Percentiles rank a stretch among this genome's conserved stretches.
Evolutionary conservation across 495 filamentous ascomycete genomes (phyloP).

Genomic region (Poronia punctata): DNA sequence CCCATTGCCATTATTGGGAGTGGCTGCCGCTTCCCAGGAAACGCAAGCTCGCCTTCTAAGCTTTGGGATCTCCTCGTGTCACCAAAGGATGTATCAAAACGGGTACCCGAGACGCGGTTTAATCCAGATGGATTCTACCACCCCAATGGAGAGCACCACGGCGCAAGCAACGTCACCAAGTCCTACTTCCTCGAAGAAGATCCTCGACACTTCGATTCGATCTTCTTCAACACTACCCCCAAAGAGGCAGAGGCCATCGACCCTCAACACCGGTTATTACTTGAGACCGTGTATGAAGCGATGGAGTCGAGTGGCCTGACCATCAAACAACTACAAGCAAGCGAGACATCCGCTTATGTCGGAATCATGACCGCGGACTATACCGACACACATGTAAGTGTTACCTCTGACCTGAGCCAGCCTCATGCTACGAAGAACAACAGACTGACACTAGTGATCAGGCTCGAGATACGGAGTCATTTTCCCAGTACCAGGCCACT

Average conservation of each 20-base stretch:
- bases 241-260: conserved; percentile 26
- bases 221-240: conserved; percentile 31
- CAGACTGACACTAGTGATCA: too few relatives aligned
- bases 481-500: conserved; percentile 36
- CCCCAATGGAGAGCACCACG: background rate
- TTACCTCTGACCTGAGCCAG: too few relatives aligned
- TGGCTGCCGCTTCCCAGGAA: conserved; percentile 42
- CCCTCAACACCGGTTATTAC: conserved; percentile 30
- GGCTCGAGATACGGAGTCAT: conserved; percentile 34
- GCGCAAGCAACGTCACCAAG: conserved; percentile 20
- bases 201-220: conserved; percentile 27
- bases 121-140: background rate
- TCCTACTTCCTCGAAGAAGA: conserved; percentile 40
- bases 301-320: conserved; percentile 42
- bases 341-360: conserved; percentile 43
- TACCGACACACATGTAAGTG: conserved; percentile 14
- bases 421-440: conserved; percentile 25
- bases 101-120: background rate
- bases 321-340: conserved; percentile 32
- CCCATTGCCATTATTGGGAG: conserved; percentile 37
- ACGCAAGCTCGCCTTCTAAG: conserved; percentile 26
- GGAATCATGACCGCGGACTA: conserved; percentile 45
- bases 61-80: conserved; percentile 26
- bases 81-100: background rate
- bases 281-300: conserved; percentile 35